Evolutionary conservation across 2,329 filamentous ascomycete genomes (phyloP), one percentile per base, ranked within the genome.

Genomic region (Hyphodiscus sp.): DNA sequence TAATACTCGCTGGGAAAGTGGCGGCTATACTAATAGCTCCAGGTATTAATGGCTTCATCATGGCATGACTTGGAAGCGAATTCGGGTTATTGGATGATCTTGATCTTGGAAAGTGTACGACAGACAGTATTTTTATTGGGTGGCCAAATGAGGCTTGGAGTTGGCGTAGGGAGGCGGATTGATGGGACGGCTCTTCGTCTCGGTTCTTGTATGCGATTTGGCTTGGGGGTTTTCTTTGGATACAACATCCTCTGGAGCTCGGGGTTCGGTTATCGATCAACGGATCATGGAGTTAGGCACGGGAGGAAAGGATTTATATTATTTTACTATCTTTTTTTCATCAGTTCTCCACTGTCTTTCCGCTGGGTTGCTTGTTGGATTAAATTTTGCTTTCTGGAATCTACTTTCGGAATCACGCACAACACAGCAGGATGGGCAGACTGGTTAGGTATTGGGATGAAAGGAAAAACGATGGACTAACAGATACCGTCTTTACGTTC

Each of bases 101-200:
- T 7, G 13, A 33, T 13, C 16, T 38, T 13, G 11, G 33, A 38
- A n/a, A 38, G 33, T 13, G 11, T 15, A 23, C 20, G 18, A 23
- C 51, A 8, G 23, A 38, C 33, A 10, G 33, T 38, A 15, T 4
- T 38, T 38, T 15, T 38, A 6, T 6, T 10, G 5, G 33, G 11
- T 38, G 33, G 33, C 4, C 4, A 38, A 10, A 38, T 38, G 33
- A 38, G 13, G 23, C 23, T 45, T n/a, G 54, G 57, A 38, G 52
- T 57, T 51, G 57, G 57, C 49, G 52, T 56, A 53, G 57, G 57
- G 56, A 53, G 52, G 54, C n/a, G 48, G 50, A 41, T 19, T 47
- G 29, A 56, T 30, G 16, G 1, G 16, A 19, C 20, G 48, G 44
- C 19, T 33, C 51, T 26, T 43, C 20, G 47, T n/a, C 30, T 26